These are phyloP conservation scores for Escallonia herrerae DNA, from an alignment of 129 eudicot species.

Conservation along the genomic window DNA sequence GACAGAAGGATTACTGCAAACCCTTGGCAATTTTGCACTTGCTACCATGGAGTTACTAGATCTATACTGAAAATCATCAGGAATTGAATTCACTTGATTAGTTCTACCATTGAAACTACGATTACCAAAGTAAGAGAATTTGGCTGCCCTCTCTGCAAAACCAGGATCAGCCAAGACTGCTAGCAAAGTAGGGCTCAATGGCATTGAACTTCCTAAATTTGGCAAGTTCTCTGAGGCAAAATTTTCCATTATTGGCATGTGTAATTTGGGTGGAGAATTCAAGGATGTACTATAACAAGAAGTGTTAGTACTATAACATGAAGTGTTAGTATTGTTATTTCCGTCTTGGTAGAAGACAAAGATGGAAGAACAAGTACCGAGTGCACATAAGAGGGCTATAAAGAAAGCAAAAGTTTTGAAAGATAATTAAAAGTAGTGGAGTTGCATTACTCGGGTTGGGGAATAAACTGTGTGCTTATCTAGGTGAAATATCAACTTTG, in stretches of 20 bases:
- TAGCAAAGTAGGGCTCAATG: constrained; percentile 35
- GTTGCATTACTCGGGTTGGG: no score
- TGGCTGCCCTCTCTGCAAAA: constrained; percentile 85
- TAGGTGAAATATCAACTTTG: no score
- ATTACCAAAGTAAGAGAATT: constrained; percentile 84
- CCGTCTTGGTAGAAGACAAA: no score
- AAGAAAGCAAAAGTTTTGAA: no score
- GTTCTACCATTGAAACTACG: constrained; percentile 71
- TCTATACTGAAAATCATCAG: constrained; percentile 33
- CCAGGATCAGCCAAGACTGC: constrained; percentile 71
- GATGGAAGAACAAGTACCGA: no score
- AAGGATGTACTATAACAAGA: constrained; percentile 34
- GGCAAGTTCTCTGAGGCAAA: constrained; percentile 30
- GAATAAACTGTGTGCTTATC: no score
- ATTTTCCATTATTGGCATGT: constrained; percentile 35
- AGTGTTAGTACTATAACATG: no score
- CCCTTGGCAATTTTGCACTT: constrained; percentile 45
- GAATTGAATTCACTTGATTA: constrained; percentile 29
- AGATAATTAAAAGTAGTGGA: no score
- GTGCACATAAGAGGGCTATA: no score
- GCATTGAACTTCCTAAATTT: constrained; percentile 32
- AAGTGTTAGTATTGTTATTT: no score
- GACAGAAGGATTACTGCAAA: constrained; percentile 63
- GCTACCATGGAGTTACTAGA: constrained; percentile 25
- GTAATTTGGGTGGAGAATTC: no score